Evolutionary conservation across 495 filamentous ascomycete species (phyloP).

Genomic region (Penicillium odoratum): DNA sequence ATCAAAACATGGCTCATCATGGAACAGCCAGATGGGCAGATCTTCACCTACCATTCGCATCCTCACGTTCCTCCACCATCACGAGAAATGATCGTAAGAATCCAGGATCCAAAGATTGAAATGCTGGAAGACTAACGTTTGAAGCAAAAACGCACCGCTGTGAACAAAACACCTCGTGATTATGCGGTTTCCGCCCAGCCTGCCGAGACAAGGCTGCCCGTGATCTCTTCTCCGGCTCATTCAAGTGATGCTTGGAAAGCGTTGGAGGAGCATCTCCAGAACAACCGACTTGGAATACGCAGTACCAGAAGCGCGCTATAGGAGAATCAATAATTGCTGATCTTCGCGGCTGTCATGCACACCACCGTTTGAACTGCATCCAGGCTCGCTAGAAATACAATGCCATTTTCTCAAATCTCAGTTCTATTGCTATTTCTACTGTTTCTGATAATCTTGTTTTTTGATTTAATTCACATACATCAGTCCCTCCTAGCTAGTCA

Average conservation of each 20-base stretch:
- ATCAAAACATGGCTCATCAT: slow-evolving; percentile 15
- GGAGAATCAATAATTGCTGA: background rate
- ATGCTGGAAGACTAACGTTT: background rate
- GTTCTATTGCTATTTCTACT: background rate
- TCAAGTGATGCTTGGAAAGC: background rate
- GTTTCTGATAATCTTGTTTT: too few species aligned
- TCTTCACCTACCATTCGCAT: slow-evolving; percentile 11
- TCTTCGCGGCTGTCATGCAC: background rate
- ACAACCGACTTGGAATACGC: background rate
- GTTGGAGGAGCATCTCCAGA: background rate
- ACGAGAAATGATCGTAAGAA: slow-evolving; percentile 8
- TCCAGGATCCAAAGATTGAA: background rate
- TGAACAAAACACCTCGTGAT: background rate
- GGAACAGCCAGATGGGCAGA: slow-evolving; percentile 6
- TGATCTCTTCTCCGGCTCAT: background rate
- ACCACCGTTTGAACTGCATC: too few species aligned
- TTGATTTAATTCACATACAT: background rate
- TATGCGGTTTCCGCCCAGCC: background rate
- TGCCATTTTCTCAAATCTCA: too few species aligned
- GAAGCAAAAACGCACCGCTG: background rate
- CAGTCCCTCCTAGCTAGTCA: background rate
- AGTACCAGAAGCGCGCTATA: background rate
- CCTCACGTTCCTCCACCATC: background rate
- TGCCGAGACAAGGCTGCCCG: background rate
- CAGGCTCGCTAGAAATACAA: too few species aligned